Conservation (phyloP, 179 eudicot species). For the Silene coronaria region DNA sequence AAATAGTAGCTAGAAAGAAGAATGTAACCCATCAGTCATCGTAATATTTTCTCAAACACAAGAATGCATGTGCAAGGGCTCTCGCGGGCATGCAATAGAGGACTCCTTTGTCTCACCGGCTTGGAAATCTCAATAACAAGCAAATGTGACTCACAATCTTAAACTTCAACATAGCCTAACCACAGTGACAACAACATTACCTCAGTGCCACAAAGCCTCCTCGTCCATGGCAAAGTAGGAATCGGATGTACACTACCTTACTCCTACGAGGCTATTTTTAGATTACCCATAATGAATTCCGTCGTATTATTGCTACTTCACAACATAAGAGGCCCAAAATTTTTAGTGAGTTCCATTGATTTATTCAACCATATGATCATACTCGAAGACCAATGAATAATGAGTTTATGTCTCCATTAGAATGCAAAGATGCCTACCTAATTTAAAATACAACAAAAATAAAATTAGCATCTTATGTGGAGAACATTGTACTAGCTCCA, state of each 20-base stretch:
- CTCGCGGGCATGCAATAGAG: neutral
- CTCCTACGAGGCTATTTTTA: neutral
- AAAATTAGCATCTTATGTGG: neutral
- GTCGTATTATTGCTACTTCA: no score
- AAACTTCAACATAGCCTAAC: neutral
- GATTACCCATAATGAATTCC: neutral
- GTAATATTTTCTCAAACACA: no score
- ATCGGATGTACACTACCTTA: neutral
- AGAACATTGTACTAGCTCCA: neutral
- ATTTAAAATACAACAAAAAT: neutral
- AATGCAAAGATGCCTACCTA: neutral
- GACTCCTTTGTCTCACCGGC: neutral
- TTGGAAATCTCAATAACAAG: neutral
- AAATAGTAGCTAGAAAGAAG: no score
- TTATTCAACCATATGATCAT: no score
- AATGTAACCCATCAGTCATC: no score
- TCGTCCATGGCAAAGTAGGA: neutral
- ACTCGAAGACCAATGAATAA: no score
- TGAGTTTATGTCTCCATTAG: no score
- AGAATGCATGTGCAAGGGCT: no score
- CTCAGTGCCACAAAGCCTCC: neutral
- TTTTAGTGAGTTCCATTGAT: no score
- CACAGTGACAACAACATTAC: no score
- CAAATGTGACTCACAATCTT: neutral
- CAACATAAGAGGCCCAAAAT: no score